Evolutionary conservation across 805 yeast genomes (phyloP).

Genomic region (Clavispora fructus): DNA sequence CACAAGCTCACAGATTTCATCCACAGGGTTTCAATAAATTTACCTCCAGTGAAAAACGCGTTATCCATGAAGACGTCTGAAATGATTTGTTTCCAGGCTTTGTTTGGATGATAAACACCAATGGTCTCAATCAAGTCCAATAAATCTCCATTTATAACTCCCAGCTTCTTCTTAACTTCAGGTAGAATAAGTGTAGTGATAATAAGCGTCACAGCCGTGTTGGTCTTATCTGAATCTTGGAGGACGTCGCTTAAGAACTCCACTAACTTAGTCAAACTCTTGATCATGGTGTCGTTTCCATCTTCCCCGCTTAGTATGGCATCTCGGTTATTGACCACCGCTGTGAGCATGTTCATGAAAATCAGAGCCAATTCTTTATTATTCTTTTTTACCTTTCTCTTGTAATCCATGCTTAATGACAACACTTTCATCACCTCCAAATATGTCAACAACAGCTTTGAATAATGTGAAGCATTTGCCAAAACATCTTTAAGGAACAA

Average conservation of each 20-base stretch:
- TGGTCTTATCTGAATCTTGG: conserved; percentile 59
- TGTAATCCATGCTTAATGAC: conserved; percentile 50
- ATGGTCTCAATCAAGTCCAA: conserved; percentile 40
- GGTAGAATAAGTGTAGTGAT: conserved; percentile 52
- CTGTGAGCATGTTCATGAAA: conserved; percentile 26
- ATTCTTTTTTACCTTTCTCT: conserved; percentile 54
- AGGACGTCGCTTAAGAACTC: conserved; percentile 36
- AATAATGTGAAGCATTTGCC: conserved; percentile 43
- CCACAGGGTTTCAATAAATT: conserved; percentile 42
- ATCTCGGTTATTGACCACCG: conserved; percentile 9
- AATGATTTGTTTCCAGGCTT: conserved; percentile 62
- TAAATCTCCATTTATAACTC: conserved; percentile 35
- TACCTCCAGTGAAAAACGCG: conserved; percentile 40
- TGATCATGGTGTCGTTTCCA: neutral
- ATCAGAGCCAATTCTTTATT: conserved; percentile 51
- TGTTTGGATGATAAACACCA: conserved; percentile 30
- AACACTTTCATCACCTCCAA: conserved; percentile 49
- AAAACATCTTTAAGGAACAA: conserved; percentile 57
- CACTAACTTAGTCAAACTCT: conserved; percentile 21
- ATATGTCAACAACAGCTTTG: conserved; percentile 45
- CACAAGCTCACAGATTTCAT: conserved; percentile 51
- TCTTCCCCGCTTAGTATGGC: conserved; percentile 8
- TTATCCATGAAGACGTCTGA: conserved; percentile 62
- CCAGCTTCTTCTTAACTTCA: conserved; percentile 40
- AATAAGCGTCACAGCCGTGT: conserved; percentile 45